A percentile compares a stretch with the other conserved stretches of the same genome.
These are phyloP conservation scores for Trametes meyenii DNA, from an alignment of 768 basidiomycete species.

Conservation along the genomic window DNA sequence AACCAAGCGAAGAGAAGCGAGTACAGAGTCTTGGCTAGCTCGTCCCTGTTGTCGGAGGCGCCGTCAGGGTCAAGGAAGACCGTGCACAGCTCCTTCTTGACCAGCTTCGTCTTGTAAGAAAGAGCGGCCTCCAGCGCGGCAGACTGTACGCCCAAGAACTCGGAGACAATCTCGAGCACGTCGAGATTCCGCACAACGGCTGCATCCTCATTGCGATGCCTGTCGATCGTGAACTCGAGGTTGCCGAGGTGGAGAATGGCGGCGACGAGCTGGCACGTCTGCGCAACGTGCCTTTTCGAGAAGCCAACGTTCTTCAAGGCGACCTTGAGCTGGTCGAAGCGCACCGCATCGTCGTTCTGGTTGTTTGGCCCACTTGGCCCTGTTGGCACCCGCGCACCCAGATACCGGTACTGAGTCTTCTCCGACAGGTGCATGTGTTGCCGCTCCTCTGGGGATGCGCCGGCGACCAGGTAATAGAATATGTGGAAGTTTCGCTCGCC, in stretches of 20 bases:
- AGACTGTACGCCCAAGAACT: constrained; percentile 85
- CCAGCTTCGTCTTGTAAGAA: constrained; percentile 89
- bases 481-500: constrained; percentile 98
- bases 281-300: constrained; percentile 93
- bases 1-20: constrained; percentile 95
- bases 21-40: constrained; percentile 91
- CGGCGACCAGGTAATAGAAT: constrained; percentile 95
- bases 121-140: constrained; percentile 75
- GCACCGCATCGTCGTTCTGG: constrained; percentile 78
- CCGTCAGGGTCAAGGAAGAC: constrained; percentile 95
- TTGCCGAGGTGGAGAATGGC: constrained; percentile 97
- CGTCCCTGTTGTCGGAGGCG: constrained; percentile 90
- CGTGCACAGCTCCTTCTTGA: constrained; percentile 96
- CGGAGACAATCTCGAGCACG: constrained; percentile 79
- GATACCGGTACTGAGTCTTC: constrained; percentile 82
- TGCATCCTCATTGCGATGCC: constrained; percentile 84
- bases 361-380: constrained; percentile 39
- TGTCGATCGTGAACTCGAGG: constrained; percentile 87
- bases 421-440: constrained; percentile 85
- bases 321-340: constrained; percentile 92
- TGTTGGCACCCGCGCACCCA: constrained; percentile 53
- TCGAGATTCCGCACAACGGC: constrained; percentile 90
- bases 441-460: constrained; percentile 85
- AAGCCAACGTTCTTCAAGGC: constrained; percentile 93
- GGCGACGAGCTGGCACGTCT: constrained; percentile 92